Evolutionary conservation across 2,329 filamentous ascomycete genomes (phyloP), one percentile per base, ranked within the genome.

Genomic region (Bipolaris sorokiniana): DNA sequence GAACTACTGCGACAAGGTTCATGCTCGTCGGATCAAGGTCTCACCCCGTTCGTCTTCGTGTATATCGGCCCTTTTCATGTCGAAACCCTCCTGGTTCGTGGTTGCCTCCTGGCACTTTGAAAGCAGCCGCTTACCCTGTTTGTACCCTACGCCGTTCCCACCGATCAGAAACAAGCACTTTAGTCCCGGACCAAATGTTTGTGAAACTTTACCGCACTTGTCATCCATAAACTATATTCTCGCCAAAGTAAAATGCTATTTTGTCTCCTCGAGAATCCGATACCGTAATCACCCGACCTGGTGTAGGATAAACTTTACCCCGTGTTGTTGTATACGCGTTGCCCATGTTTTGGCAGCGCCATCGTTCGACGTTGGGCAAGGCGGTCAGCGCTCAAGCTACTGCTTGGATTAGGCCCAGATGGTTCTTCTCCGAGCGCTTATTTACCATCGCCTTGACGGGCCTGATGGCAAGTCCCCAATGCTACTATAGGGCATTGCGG

Each of bases 51-150:
- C 42, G 18, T 28, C 28, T 33, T 48, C 49, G 42, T 46, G 9
- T 16, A 28, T 34, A 53, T 56, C 54, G 49, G 54, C 31, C 54
- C 49, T 56, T 36, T 42, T 53, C 42, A 50, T 42, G 42, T 53
- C 36, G 36, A 56, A 56, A 53, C 42, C 44, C 42, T 56, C 49
- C 54, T 22, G 42, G 33, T 41, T 15, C 37, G 37, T 50, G 48
- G 48, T 31, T 36, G 18, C 18, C 13, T 20, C 26, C 42, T 46
- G 41, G 37, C 28, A 28, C 49, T 33, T 28, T 28, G 16, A 52
- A 56, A 18, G n/a, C 45, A 28, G 22, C 46, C 49, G 42, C 54
- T 56, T 56, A 53, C 54, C 42, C 49, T 16, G 48, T 56, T 42
- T 23, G 42, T 56, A 53, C 49, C 54, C 28, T 28, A 48, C 36